Conservation (phyloP, 2,329 filamentous ascomycete species). For the Neofusicoccum umdonicola region DNA sequence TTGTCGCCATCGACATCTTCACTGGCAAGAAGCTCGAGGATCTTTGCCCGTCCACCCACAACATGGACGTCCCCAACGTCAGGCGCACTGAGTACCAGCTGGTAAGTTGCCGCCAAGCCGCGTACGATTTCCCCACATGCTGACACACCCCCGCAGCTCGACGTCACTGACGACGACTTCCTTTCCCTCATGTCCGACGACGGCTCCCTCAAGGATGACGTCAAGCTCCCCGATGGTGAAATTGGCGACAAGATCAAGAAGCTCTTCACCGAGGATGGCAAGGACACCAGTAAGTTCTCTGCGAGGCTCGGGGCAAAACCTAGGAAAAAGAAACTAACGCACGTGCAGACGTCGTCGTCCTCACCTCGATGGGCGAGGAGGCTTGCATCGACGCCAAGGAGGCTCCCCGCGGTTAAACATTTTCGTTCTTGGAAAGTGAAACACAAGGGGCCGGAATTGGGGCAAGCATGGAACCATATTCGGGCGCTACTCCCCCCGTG, state of each 20-base stretch:
- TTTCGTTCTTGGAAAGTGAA: conserved; percentile 12
- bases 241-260: conserved; percentile 81
- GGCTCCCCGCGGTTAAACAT: conserved; percentile 56
- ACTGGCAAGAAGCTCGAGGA: conserved; percentile 99
- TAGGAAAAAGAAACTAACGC: conserved; percentile 21
- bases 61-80: conserved; percentile 98
- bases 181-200: conserved; percentile 89
- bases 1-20: conserved; percentile 98
- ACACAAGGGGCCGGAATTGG: not conserved
- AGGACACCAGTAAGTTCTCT: conserved; percentile 81
- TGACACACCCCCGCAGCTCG: conserved; percentile 61
- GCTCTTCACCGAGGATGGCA: conserved; percentile 78
- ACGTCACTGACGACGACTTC: conserved; percentile 91
- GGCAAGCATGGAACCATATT: conserved; percentile 11
- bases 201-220: conserved; percentile 89
- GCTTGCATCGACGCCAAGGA: conserved; percentile 91
- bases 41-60: conserved; percentile 93
- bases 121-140: conserved; percentile 4
- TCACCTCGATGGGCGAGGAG: conserved; percentile 96
- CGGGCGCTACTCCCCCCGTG: not conserved
- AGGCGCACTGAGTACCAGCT: conserved; percentile 87
- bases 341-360: conserved; percentile 78
- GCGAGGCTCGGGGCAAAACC: not conserved
- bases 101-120: conserved; percentile 58
- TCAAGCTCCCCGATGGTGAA: conserved; percentile 88